Percentiles rank a stretch among this genome's conserved stretches.
Conservation (phyloP, 257 asterid species). For the Handroanthus guayacan region DNA sequence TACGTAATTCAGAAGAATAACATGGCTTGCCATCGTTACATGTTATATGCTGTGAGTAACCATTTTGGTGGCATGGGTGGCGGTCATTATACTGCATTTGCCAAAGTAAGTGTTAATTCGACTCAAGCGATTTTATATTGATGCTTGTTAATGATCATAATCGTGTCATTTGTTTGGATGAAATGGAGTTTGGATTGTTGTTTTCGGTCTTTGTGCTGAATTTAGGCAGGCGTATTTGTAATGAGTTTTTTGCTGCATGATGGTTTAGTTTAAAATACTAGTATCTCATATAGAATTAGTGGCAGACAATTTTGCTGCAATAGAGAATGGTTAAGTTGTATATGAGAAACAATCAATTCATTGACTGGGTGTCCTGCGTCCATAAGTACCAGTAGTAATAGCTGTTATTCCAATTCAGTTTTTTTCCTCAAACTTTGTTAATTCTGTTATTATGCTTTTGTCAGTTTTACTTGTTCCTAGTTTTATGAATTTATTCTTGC, state of each 20-base stretch:
- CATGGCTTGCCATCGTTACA: slow-evolving; percentile 49
- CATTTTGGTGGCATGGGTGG: slow-evolving; percentile 72
- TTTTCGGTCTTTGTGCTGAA: not conserved
- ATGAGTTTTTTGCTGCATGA: not conserved
- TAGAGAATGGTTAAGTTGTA: not conserved
- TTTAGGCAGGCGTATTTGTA: not conserved
- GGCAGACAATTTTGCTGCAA: not conserved
- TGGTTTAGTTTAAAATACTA: not conserved
- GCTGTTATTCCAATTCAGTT: not conserved
- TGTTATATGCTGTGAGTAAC: slow-evolving; percentile 73
- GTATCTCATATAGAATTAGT: not conserved
- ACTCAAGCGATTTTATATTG: slow-evolving; percentile 15
- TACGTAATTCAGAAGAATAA: slow-evolving; percentile 47
- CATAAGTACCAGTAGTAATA: too few relatives aligned
- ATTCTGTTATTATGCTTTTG: not conserved
- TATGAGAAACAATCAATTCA: not conserved
- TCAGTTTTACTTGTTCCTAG: not conserved
- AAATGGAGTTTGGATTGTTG: not conserved
- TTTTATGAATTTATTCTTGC: slow-evolving; percentile 23
- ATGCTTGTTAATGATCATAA: slow-evolving; percentile 15
- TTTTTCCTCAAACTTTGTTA: not conserved
- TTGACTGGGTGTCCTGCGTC: not conserved
- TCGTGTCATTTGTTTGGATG: not conserved
- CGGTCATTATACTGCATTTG: slow-evolving; percentile 85
- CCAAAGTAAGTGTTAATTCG: slow-evolving; percentile 57